These are phyloP conservation scores for Cyclostephanos invisitatus DNA, from an alignment of 108 stramenopile genomes.

Conservation along the genomic window DNA sequence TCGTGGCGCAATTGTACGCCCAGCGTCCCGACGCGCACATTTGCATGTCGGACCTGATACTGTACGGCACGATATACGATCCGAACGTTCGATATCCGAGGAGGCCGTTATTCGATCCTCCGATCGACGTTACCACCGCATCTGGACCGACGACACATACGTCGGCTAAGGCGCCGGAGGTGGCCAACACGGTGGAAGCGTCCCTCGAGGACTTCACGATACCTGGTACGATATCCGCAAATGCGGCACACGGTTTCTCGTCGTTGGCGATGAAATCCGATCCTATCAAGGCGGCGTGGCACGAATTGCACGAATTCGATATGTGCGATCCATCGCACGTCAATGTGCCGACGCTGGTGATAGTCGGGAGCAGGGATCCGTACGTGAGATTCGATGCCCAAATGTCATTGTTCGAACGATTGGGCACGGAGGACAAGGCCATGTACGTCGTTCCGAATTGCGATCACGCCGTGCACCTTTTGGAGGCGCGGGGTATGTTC, in stretches of 20 bases:
- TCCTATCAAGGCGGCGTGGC: constrained; percentile 85
- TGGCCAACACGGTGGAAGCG: constrained; percentile 63
- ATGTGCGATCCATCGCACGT: constrained; percentile 75
- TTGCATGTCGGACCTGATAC: constrained; percentile 63
- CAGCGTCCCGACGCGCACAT: constrained; percentile 49
- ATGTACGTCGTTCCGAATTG: constrained; percentile 35
- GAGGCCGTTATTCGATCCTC: constrained; percentile 58
- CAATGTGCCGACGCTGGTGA: constrained; percentile 75
- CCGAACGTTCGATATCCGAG: constrained; percentile 73
- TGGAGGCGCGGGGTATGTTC: constrained; percentile 43
- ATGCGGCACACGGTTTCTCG: constrained; percentile 69
- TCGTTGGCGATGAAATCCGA: constrained; percentile 71
- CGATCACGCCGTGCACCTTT: constrained; percentile 46
- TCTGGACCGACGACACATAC: constrained; percentile 2
- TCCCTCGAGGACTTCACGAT: constrained; percentile 89
- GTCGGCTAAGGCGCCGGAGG: constrained; percentile 14
- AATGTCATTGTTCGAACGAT: constrained; percentile 60
- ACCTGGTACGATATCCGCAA: constrained; percentile 75
- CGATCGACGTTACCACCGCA: neutral
- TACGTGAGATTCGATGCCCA: constrained; percentile 72
- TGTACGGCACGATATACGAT: constrained; percentile 87
- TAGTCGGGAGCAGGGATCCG: constrained; percentile 76
- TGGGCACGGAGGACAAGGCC: constrained; percentile 52
- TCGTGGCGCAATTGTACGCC: constrained; percentile 85
- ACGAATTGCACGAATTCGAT: constrained; percentile 83